These are phyloP conservation scores for Monoraphidium neglectum DNA, from an alignment of 139 green algal species.

Conservation along the genomic window DNA sequence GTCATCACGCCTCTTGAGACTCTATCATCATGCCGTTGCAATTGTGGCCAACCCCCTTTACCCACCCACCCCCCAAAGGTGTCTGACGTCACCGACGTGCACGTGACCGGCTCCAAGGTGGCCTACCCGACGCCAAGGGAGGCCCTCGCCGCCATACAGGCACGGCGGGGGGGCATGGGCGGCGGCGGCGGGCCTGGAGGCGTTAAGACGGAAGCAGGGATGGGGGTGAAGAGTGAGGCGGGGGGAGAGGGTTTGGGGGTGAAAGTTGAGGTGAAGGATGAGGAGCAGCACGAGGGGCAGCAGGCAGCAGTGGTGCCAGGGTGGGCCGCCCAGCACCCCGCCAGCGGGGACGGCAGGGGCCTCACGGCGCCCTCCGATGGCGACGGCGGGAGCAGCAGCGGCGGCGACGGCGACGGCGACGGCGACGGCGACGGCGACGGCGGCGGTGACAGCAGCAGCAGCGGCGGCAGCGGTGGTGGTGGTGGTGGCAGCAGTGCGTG, in stretches of 20 bases:
- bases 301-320: background rate
- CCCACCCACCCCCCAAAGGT: background rate
- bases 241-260: too few species aligned
- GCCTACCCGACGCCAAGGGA: slow-evolving; percentile 38
- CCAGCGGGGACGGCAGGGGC: too few species aligned
- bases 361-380: too few species aligned
- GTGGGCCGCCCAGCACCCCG: background rate
- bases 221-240: too few species aligned
- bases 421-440: background rate
- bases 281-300: slow-evolving; percentile 6
- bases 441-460: background rate
- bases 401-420: background rate
- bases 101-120: slow-evolving; percentile 63
- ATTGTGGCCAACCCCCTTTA: too few species aligned
- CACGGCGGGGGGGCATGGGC: background rate
- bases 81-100: slow-evolving; percentile 63
- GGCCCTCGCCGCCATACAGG: slow-evolving; percentile 20
- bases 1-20: too few species aligned
- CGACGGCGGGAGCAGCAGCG: too few species aligned
- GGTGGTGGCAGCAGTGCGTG: slow-evolving; percentile 8
- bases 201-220: too few species aligned
- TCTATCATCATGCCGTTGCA: too few species aligned
- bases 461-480: background rate
- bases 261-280: background rate
- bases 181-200: slow-evolving; percentile 4